Evolutionary conservation across 1,139 yeast species (phyloP), one percentile per base, ranked within the genome.

Genomic region (Taphrina pruni): DNA sequence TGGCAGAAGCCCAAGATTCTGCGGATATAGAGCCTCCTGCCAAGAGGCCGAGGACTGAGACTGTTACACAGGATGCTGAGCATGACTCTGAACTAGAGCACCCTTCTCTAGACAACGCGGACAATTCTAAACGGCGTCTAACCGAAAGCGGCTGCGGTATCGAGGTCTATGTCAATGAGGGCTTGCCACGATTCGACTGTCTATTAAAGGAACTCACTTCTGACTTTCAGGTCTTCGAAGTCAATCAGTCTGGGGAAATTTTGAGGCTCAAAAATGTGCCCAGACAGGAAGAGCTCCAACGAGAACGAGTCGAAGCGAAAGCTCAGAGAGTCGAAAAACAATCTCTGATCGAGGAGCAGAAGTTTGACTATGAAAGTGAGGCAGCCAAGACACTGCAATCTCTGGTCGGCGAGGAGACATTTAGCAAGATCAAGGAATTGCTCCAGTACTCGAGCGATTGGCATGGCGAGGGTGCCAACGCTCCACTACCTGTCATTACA

Each of bases 91-190:
- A 36, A 12, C 48, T 20, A 32, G 36, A n/a, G 12, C 17, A n/a
- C 6, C 21, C 65, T n/a, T 14, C 57, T 12, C 3, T 12, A 21
- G 11, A 14, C 1, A 26, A 14, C 1, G 4, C 32, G 32, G 46
- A 20, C 7, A n/a, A 14, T 9, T 6, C 51, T 14, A 41, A 21
- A 17, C 11, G 41, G 21, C 58, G 64, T n/a, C 36, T 67, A 12
- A 41, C 41, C 9, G 67, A 68, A 60, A 21, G 14, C 39, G 97
- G 72, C 92, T 92, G 79, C 17, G 67, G 67, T 6, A 88, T 97
- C n/a, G 99, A 94, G 77, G 95, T 95, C 77, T 83, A 91, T 76
- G 99, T 94, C 57, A 91, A 92, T 77, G 99, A 95, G 78, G 88
- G 20, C 12, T 26, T 55, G 38, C 61, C 61, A 14, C 36, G 67